Evolutionary conservation across 1,139 yeast genomes (phyloP).

Genomic region (Saccharomyces pastorianus): DNA sequence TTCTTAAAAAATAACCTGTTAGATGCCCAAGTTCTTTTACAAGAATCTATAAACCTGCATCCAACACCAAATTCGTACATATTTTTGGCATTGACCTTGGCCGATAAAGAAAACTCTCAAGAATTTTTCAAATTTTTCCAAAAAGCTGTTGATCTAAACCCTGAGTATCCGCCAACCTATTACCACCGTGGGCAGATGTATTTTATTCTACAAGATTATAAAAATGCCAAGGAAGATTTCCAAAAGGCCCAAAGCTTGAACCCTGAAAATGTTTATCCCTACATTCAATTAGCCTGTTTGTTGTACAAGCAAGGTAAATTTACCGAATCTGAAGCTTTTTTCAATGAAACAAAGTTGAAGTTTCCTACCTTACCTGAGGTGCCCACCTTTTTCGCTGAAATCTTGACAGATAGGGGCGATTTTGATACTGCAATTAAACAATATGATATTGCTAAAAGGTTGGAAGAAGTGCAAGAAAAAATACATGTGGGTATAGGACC

Average conservation of each 20-base stretch:
- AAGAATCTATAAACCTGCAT: conserved; percentile 51
- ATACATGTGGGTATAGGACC: conserved; percentile 78
- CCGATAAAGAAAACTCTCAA: conserved; percentile 69
- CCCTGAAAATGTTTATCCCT: conserved; percentile 69
- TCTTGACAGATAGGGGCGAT: conserved; percentile 72
- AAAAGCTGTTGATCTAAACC: conserved; percentile 59
- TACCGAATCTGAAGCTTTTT: conserved; percentile 52
- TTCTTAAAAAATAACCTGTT: conserved; percentile 68
- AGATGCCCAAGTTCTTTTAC: conserved; percentile 50
- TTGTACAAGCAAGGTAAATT: conserved; percentile 69
- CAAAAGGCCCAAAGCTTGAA: conserved; percentile 64
- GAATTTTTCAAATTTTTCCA: conserved; percentile 47
- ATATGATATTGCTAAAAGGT: conserved; percentile 75
- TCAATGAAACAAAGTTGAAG: conserved; percentile 60
- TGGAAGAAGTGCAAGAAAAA: conserved; percentile 45
- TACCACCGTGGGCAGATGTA: conserved; percentile 90
- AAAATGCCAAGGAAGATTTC: conserved; percentile 65
- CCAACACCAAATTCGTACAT: conserved; percentile 79
- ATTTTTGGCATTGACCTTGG: conserved; percentile 70
- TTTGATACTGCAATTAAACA: conserved; percentile 64
- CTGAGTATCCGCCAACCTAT: conserved; percentile 69
- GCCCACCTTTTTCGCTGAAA: conserved; percentile 90
- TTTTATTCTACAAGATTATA: conserved; percentile 68
- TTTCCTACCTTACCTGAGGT: conserved; percentile 85
- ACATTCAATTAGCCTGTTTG: conserved; percentile 85